These are phyloP conservation scores for Proliferodiscus dingleyae DNA, from an alignment of 2,329 filamentous ascomycete genomes.

Conservation along the genomic window DNA sequence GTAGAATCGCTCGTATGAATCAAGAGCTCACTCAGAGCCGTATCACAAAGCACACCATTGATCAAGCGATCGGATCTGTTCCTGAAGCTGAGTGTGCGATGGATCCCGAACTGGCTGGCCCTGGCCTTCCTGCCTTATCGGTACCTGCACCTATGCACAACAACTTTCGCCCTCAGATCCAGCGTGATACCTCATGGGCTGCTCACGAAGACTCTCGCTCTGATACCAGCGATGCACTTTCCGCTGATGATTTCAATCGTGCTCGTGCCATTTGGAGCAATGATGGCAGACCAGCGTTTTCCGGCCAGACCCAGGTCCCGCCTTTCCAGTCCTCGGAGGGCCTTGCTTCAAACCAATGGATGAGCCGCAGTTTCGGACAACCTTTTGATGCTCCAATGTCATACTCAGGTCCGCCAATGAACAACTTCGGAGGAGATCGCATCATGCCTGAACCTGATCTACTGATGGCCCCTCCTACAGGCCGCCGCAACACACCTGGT, in stretches of 20 bases:
- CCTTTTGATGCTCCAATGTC: constrained; percentile 27
- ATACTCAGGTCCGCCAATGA: constrained; percentile 23
- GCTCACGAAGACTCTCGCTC: constrained; percentile 49
- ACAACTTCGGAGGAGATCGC: constrained; percentile 27
- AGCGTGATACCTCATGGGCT: constrained; percentile 46
- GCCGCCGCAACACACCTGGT: constrained; percentile 23
- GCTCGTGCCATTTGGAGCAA: constrained; percentile 53
- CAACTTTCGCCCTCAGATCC: constrained; percentile 34
- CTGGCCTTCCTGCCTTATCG: constrained; percentile 22
- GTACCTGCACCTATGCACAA: constrained; percentile 24
- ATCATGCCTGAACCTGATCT: constrained; percentile 27
- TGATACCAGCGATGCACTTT: constrained; percentile 51
- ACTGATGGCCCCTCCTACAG: constrained; percentile 23
- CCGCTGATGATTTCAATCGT: constrained; percentile 47
- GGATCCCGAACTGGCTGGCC: constrained; percentile 18
- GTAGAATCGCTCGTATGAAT: constrained; percentile 65
- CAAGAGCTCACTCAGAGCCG: constrained; percentile 65
- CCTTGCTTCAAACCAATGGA: constrained; percentile 43
- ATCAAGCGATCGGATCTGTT: constrained; percentile 47
- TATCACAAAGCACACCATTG: constrained; percentile 53
- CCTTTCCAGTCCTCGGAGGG: constrained; percentile 29
- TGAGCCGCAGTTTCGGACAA: constrained; percentile 34
- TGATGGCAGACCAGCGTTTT: constrained; percentile 37
- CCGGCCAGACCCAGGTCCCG: constrained; percentile 17
- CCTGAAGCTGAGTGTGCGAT: constrained; percentile 39